These are phyloP conservation scores for Adenanthera pavonina DNA, from an alignment of 306 rosid species.

Conservation along the genomic window DNA sequence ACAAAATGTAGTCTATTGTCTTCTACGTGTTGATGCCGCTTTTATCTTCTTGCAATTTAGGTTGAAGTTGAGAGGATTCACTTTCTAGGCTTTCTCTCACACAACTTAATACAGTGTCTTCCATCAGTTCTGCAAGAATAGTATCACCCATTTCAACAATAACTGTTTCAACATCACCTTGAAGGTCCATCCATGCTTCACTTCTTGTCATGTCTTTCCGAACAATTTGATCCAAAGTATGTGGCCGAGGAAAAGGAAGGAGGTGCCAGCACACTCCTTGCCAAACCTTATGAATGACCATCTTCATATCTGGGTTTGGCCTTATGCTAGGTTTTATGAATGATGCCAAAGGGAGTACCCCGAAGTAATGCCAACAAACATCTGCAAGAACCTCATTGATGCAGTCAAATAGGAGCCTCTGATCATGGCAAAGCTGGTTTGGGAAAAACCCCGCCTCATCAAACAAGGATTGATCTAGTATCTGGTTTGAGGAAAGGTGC, in stretches of 20 bases:
- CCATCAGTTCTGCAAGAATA: conserved; percentile 76
- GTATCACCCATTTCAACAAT: conserved; percentile 72
- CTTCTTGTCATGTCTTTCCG: conserved; percentile 78
- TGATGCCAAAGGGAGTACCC: conserved; percentile 64
- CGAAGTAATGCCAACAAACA: conserved; percentile 61
- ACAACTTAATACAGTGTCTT: conserved; percentile 64
- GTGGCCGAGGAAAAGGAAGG: conserved; percentile 72
- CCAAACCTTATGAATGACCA: conserved; percentile 58
- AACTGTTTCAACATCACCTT: conserved; percentile 58
- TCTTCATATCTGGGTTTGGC: conserved; percentile 55
- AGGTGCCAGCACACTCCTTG: conserved; percentile 80
- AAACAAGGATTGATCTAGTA: conserved; percentile 67
- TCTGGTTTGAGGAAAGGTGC: conserved; percentile 71
- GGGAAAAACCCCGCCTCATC: conserved; percentile 64
- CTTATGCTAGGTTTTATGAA: conserved; percentile 57
- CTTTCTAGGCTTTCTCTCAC: conserved; percentile 47
- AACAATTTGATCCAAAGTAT: conserved; percentile 81
- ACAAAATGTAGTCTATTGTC: conserved; percentile 25
- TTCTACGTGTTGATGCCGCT: conserved; percentile 47
- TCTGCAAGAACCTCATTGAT: conserved; percentile 77
- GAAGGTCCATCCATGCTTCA: conserved; percentile 79
- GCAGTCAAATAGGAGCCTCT: conserved; percentile 74
- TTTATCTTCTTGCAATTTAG: conserved; percentile 39
- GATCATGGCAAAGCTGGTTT: conserved; percentile 58
- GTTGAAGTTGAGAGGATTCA: conserved; percentile 36